Conservation (phyloP, 768 basidiomycete species). For the Myochromella boudieri region DNA sequence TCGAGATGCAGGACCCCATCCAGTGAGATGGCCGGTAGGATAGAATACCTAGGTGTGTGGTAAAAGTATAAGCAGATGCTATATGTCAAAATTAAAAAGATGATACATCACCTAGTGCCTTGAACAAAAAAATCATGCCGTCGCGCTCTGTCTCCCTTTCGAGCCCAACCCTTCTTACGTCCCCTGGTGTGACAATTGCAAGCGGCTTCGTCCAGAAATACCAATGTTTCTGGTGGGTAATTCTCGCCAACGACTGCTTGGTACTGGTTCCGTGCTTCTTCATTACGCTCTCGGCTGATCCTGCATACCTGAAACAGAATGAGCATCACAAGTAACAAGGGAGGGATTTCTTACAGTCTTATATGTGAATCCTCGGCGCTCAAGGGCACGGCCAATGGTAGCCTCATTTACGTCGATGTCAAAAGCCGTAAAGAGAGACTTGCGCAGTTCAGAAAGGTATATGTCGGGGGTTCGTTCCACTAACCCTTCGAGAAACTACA, state of each 20-base stretch:
- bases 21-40: constrained; percentile 31
- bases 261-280: constrained; percentile 13
- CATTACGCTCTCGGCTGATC: constrained; percentile 19
- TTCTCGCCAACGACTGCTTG: constrained; percentile 15
- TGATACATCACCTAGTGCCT: constrained; percentile 9
- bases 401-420: no score
- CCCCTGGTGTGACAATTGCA: constrained; percentile 25
- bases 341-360: constrained; percentile 8
- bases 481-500: constrained; percentile 8
- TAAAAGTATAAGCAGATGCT: background rate
- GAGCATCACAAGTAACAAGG: background rate
- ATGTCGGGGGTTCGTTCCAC: constrained; percentile 11
- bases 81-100: background rate
- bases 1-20: constrained; percentile 29
- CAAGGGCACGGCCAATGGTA: constrained; percentile 8
- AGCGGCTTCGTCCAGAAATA: constrained; percentile 30
- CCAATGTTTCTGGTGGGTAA: constrained; percentile 20
- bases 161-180: constrained; percentile 24
- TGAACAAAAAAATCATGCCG: constrained; percentile 26
- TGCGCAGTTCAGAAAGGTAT: constrained; percentile 9
- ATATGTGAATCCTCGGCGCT: constrained; percentile 8
- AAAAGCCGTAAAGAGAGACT: no score
- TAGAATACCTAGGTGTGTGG: constrained; percentile 27
- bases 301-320: constrained; percentile 13
- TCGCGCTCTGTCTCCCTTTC: constrained; percentile 19